Evolutionary conservation across 768 basidiomycete species (phyloP).

Genomic region (Auriscalpium microsporum): DNA sequence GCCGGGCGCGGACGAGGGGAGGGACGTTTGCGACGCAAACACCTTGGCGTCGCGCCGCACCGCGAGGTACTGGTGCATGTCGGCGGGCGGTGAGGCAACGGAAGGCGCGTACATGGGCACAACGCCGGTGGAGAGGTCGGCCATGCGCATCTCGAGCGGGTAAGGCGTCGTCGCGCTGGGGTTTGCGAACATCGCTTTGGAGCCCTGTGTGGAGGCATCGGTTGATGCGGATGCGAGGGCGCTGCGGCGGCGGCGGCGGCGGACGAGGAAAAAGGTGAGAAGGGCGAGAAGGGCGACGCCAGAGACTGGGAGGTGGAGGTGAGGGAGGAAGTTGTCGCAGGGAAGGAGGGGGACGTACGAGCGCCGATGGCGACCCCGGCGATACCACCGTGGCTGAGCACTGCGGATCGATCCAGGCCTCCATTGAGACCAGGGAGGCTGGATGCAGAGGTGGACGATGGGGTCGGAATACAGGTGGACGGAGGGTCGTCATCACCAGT

Average conservation of each 20-base stretch:
- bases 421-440: too few relatives aligned
- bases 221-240: too few relatives aligned
- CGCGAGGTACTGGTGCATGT: not conserved
- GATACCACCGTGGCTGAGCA: slow-evolving; percentile 13
- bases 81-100: not conserved
- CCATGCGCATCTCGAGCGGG: slow-evolving; percentile 8
- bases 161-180: too few relatives aligned
- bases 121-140: not conserved
- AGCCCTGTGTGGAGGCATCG: too few relatives aligned
- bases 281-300: too few relatives aligned
- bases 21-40: not conserved
- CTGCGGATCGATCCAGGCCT: not conserved
- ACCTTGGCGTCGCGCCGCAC: not conserved
- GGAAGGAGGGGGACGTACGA: slow-evolving; percentile 10
- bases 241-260: too few relatives aligned
- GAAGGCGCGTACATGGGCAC: not conserved
- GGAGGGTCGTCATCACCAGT: slow-evolving; percentile 1
- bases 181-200: too few relatives aligned
- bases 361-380: slow-evolving; percentile 22
- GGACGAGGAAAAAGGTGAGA: not conserved
- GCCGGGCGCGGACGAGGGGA: not conserved
- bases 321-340: too few relatives aligned
- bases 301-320: too few relatives aligned
- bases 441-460: too few relatives aligned
- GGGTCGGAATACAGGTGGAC: slow-evolving; percentile 1